Base-by-base conservation (phyloP, 1,284 basidiomycete genomes). In the Fistulinella cinereoalba region DNA sequence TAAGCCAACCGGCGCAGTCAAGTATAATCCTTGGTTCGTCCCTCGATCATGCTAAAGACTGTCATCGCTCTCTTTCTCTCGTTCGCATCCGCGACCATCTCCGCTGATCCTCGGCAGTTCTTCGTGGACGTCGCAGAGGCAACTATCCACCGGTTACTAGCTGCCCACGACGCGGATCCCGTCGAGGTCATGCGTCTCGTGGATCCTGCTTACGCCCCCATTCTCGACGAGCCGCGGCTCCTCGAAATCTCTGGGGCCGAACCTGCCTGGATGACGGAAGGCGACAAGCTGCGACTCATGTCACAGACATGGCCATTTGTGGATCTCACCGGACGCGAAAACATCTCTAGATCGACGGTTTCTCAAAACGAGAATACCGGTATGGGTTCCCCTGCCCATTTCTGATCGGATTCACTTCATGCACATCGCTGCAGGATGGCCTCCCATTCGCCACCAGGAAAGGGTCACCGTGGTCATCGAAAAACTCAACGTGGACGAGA, bases 211-310 rank as follows among this genome's bases (percentile, higher is more conserved):
- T 36, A 53, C 19, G 52, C 50, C 3, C 34, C 41, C 7, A 44
- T 40, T 19, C 49, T 61, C 18, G 50, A 62, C 15, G 47, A 53
- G 4, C 55, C 51, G 12, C 50, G 63, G 3, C 47, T 58, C 7
- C 11, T 62, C 2, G 24, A 56, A 7, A 37, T 54, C 18, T 42
- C 45, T 33, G 63, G 46, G 1, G 3, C 13, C 15, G 44, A 55
- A 27, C 47, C 50, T 1, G 8, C 37, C 9, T 64, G 64, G 60
- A 46, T 62, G 52, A 51, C 56, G 1, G 58, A 54, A 19, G 60
- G 51, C 6, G 51, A 62, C 34, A 64, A 60, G 27, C 39, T 58
- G 13, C 41, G 49, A 4, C 49, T 58, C 28, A 49, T 37, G 41
- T 43, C 40, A 32, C 50, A 53, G 15, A 47, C 51, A 2, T 27